Base-by-base conservation (phyloP, 495 filamentous ascomycete species). In the Talaromyces stipitatus region DNA sequence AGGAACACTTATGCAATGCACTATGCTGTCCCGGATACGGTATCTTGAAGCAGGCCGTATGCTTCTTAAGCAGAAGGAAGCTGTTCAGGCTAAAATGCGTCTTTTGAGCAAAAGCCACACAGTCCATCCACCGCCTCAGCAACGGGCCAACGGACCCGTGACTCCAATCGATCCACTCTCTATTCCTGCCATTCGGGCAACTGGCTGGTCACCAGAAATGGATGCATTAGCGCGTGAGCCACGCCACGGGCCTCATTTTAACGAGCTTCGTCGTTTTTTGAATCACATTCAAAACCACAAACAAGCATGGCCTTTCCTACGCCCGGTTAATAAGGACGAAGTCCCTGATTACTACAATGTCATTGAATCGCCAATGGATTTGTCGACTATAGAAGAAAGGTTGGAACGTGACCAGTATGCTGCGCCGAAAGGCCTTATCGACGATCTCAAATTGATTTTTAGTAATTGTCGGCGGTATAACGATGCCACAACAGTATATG, bases 1-100 rank as follows among this genome's bases (percentile, higher is more conserved):
- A 26, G 94, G 94, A 45, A 98, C 94, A 0, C 95, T 98, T 61
- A 98, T 98, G 94, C 94, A 98, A 72, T 98, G 94, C 69, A 88
- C 87, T 46, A 97, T 98, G 94, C 80, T 98, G 27, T 95, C 94
- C 3, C 86, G 84, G 58, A 92, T 97, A 54, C 89, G 95, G 54
- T 98, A 97, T 70, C 84, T 98, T 1, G 94, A 98, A 71, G 78
- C 83, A 65, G 85, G 88, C n/a, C 87, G 91, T 55, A 96, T 97
- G 94, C 80, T 98, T 2, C 78, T 95, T 36, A 97, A 97, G 71
- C 95, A 97, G 66, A 98, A 97, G 68, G 94, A 96, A 66, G 84
- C 85, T 30, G 91, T 97, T 8, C 83, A 89, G 64, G 91, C 91
- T 54, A 98, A 97, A 74, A 97, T 97, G 57, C 86, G 92, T 22